These are phyloP conservation scores for Cryptosporidium baileyi DNA, from an alignment of 169 alveolate species.

Conservation along the genomic window DNA sequence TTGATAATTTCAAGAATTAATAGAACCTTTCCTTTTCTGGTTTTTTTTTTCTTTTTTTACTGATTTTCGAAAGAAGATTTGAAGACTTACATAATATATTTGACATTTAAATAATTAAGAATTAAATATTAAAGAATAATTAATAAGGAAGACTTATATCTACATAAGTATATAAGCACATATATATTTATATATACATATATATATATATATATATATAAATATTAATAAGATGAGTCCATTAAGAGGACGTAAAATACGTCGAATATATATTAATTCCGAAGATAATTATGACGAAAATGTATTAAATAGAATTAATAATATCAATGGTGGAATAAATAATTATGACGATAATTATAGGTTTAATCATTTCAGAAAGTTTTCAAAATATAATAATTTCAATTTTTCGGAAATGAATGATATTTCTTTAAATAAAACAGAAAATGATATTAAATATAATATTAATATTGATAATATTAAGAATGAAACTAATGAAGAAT, in stretches of 20 bases:
- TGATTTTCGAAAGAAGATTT: too few species aligned
- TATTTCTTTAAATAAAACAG: background rate
- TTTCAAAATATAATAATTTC: conserved; percentile 5
- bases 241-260: conserved; percentile 65
- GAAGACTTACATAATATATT: too few species aligned
- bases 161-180: too few species aligned
- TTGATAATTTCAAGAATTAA: too few species aligned
- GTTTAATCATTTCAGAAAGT: conserved; percentile 33
- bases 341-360: conserved; percentile 10
- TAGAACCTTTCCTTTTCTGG: too few species aligned
- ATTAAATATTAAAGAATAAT: too few species aligned
- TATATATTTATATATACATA: too few species aligned
- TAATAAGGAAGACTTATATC: too few species aligned
- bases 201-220: too few species aligned
- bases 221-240: too few species aligned
- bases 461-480: background rate
- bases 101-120: too few species aligned
- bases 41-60: too few species aligned
- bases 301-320: conserved; percentile 17
- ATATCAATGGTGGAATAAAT: background rate
- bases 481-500: background rate
- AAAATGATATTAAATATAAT: background rate
- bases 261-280: conserved; percentile 44
- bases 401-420: background rate
- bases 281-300: conserved; percentile 28